phyloP scores from a whole-genome alignment of 768 basidiomycete species.

The Fistulinella prunicolor region DNA sequence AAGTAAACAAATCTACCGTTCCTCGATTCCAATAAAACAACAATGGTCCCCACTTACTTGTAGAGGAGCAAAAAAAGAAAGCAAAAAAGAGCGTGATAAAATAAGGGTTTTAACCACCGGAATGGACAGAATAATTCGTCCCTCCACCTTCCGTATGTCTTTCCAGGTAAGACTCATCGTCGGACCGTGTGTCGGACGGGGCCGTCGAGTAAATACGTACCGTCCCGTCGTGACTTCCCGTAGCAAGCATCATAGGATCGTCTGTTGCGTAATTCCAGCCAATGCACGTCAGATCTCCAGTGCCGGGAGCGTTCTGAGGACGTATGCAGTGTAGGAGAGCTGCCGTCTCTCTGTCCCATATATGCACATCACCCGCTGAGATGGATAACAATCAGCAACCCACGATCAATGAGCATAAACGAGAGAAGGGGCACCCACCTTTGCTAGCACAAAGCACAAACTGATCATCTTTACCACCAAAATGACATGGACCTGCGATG shows the following conservation, averaged over 20 bases:
- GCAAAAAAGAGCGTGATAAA: slow-evolving; percentile 3
- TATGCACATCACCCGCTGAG: slow-evolving; percentile 75
- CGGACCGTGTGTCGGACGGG: slow-evolving; percentile 20
- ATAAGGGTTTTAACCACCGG: slow-evolving; percentile 21
- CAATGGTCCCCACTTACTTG: slow-evolving; percentile 5
- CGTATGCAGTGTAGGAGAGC: slow-evolving; percentile 68
- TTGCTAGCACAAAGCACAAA: slow-evolving; percentile 77
- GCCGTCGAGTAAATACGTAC: slow-evolving; percentile 69
- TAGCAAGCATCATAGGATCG: slow-evolving; percentile 54
- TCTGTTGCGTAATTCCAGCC: slow-evolving; percentile 73
- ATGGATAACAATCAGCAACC: slow-evolving; percentile 1
- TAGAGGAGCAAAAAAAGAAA: not conserved
- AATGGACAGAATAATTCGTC: slow-evolving; percentile 27
- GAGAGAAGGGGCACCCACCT: slow-evolving; percentile 37
- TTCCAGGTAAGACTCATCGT: slow-evolving; percentile 26
- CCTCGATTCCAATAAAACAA: slow-evolving; percentile 14
- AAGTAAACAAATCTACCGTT: not conserved
- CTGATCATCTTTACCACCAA: slow-evolving; percentile 77
- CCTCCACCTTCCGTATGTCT: slow-evolving; percentile 21
- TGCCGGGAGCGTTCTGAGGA: slow-evolving; percentile 46
- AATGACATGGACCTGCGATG: slow-evolving; percentile 80
- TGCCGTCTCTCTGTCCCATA: slow-evolving; percentile 83
- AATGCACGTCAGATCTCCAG: slow-evolving; percentile 72
- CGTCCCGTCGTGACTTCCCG: slow-evolving; percentile 74
- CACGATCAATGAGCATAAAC: not conserved